A percentile compares a stretch with the other conserved stretches of the same genome.
phyloP scores from a whole-genome alignment of 2,329 filamentous ascomycete genomes.

The Paecilomyces dactylethromorphus region DNA sequence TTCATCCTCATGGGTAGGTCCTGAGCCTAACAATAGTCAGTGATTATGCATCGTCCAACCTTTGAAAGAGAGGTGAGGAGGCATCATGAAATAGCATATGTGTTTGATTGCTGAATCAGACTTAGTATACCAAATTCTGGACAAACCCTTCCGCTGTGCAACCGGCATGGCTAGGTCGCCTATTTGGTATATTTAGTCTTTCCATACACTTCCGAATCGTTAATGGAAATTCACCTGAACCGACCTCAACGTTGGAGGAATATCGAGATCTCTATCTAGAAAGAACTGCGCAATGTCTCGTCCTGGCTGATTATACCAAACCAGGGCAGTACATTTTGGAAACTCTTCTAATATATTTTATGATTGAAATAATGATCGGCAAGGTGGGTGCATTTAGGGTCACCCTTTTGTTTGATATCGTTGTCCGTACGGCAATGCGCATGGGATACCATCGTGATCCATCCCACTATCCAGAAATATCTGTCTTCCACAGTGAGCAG shows the following conservation, averaged over 20 bases:
- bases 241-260: background rate
- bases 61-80: background rate
- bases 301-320: conserved; percentile 6
- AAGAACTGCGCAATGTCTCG: conserved; percentile 4
- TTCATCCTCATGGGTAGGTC: background rate
- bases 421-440: conserved; percentile 22
- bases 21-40: background rate
- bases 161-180: conserved; percentile 3
- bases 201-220: background rate
- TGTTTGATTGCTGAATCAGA: background rate
- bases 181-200: conserved; percentile 4
- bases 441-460: conserved; percentile 40
- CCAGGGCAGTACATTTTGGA: conserved; percentile 5
- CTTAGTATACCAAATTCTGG: conserved; percentile 7
- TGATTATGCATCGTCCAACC: background rate
- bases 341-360: conserved; percentile 1
- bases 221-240: background rate
- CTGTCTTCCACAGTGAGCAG: conserved; percentile 29
- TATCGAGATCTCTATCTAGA: conserved; percentile 2
- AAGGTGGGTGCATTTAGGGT: conserved; percentile 13
- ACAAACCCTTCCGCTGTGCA: conserved; percentile 1
- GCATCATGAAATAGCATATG: background rate
- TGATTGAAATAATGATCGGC: conserved; percentile 8
- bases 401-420: conserved; percentile 19
- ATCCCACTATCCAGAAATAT: conserved; percentile 26